A percentile compares a stretch with the other conserved stretches of the same genome.
These are phyloP conservation scores for Arachis hypogaea DNA, from an alignment of 306 rosid genomes.

Conservation along the genomic window DNA sequence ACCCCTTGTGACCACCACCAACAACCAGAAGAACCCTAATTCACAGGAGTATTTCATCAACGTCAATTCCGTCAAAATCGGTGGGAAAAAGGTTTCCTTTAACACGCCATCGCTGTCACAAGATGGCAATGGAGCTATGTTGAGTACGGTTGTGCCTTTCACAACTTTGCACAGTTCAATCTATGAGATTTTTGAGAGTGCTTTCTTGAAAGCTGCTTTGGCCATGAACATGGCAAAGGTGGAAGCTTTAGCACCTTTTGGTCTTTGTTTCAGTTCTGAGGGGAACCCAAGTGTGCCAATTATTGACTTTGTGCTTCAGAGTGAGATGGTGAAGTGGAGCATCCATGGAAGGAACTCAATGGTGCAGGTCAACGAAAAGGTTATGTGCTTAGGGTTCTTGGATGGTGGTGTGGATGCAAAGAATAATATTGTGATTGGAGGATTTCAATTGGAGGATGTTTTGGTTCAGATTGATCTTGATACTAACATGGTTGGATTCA, in stretches of 20 bases:
- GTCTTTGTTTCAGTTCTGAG: conserved; percentile 53
- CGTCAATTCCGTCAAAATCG: conserved; percentile 60
- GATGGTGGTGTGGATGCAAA: conserved; percentile 63
- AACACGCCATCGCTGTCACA: conserved; percentile 37
- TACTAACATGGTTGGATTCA: conserved; percentile 69
- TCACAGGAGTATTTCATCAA: conserved; percentile 53
- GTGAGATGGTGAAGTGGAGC: conserved; percentile 83
- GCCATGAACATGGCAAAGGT: conserved; percentile 57
- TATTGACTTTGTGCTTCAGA: conserved; percentile 70
- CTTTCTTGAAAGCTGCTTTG: conserved; percentile 57
- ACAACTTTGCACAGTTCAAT: conserved; percentile 62
- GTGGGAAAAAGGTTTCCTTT: conserved; percentile 55
- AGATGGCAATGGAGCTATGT: conserved; percentile 36
- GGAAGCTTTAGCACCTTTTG: conserved; percentile 57
- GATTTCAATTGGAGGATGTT: conserved; percentile 70
- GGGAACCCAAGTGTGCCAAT: conserved; percentile 48
- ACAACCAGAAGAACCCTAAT: conserved; percentile 30
- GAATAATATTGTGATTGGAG: conserved; percentile 66
- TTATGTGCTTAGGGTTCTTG: conserved; percentile 68
- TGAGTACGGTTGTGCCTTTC: conserved; percentile 73
- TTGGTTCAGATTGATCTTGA: conserved; percentile 67
- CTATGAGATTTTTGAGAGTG: conserved; percentile 43
- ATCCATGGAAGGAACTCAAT: conserved; percentile 67
- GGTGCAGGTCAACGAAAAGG: conserved; percentile 56
- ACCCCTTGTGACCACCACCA: conserved; percentile 48